Evolutionary conservation across 345 rosid species (phyloP), one percentile per base, ranked within the genome.

Genomic region (Linum lewisii): DNA sequence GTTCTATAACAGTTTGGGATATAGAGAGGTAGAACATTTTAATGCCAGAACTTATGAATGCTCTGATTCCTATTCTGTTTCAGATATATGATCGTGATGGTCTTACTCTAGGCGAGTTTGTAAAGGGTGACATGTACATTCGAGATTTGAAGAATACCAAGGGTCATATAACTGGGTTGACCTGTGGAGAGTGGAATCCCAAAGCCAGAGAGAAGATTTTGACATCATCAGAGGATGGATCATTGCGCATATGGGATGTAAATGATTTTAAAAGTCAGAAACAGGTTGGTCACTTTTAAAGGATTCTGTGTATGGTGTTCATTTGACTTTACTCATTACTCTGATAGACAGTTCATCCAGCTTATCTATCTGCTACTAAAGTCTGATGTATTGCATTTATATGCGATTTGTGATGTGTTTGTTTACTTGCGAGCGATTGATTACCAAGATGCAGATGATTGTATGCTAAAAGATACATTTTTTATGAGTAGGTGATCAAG

Each of bases 41-140:
- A 51, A 49, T 16, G 44, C 37, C 53, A 10, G 42, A 25, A 51
- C 45, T 72, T 57, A 49, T 53, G 15, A 26, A 29, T 45, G 15
- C 47, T 42, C 47, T 16, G 47, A 55, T 47, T 50, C 59, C 18
- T 15, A 63, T 61, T 69, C 32, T 45, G 26, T 67, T 34, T 60
- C 75, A 92, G 99, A 89, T 89, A 71, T 93, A 77, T 72, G 99
- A 93, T 67, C 91, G 99, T 9, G 99, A 89, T 73, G 99, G 99
- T 23, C 92, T 93, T 67, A 84, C 88, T 7, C 73, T 93, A 45
- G 99, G 97, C 16, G 99, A 93, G 80, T 93, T 87, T 68, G 70
- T 89, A n/a, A 93, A 93, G 59, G 99, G 99, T 49, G 99, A 93
- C 73, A 93, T 93, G 99, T 89, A 93, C 26, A 89, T 93, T 59